Evolutionary conservation across 805 yeast genomes (phyloP).

Genomic region (Candida gorgasii): DNA sequence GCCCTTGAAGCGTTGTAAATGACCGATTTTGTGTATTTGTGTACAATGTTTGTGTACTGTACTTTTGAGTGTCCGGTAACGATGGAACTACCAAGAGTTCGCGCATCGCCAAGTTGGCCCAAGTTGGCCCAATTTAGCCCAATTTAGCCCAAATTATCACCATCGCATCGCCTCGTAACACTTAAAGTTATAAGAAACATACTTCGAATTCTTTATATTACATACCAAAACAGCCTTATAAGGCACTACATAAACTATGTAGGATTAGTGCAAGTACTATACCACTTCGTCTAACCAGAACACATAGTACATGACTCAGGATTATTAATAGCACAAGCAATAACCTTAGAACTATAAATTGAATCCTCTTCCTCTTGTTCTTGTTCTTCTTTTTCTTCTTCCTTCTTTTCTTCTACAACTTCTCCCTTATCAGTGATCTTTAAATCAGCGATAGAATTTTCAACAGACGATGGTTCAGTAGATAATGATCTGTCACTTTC

Average conservation of each 20-base stretch:
- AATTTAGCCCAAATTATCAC: too few relatives aligned
- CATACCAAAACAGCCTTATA: conserved; percentile 4
- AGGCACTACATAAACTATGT: background rate
- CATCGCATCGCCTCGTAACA: too few relatives aligned
- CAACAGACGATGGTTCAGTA: conserved; percentile 45
- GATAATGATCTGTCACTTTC: conserved; percentile 29
- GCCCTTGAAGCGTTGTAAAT: too few relatives aligned
- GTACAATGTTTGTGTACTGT: too few relatives aligned
- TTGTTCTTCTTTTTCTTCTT: conserved; percentile 16
- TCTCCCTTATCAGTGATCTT: conserved; percentile 30
- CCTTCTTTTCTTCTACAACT: conserved; percentile 16
- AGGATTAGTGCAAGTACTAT: background rate
- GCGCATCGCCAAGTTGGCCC: too few relatives aligned
- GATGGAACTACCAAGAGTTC: too few relatives aligned
- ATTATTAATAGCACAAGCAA: conserved; percentile 95
- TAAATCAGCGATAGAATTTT: conserved; percentile 48
- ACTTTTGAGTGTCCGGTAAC: too few relatives aligned
- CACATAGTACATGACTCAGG: conserved; percentile 99
- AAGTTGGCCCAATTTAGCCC: too few relatives aligned
- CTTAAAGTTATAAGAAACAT: too few relatives aligned
- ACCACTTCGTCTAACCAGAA: conserved; percentile 66
- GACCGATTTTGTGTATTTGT: too few relatives aligned
- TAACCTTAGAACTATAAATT: conserved; percentile 87
- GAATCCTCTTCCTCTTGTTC: conserved; percentile 14
- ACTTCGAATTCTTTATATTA: conserved; percentile 3